Evolutionary conservation across 176 grass and related monocot genomes (phyloP), one percentile per base, ranked within the genome.

Genomic region (Aegilops umbellulata): DNA sequence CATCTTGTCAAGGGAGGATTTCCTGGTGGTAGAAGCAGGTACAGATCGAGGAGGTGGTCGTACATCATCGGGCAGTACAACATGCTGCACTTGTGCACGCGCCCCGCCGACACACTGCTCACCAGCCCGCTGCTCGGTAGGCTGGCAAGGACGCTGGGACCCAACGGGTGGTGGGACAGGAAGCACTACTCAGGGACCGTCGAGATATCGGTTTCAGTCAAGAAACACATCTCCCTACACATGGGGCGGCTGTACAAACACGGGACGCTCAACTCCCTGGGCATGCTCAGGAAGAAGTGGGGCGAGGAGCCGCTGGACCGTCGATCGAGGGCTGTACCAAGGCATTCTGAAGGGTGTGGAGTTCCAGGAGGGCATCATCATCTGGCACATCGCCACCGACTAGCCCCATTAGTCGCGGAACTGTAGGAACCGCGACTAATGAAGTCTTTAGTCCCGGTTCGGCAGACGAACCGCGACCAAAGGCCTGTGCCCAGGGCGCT

Each of bases 41-140:
- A 73, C 38, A 26, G 0, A 16, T 46, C 23, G 4, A 24, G 70
- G 12, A 74, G 70, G 39, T 74, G 70, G 70, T 46, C 70, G 8
- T 74, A 47, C 70, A 74, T 13, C 70, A 74, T 74, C 13, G 70
- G 70, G 39, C 70, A 74, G 70, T 74, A 74, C 70, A 74, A 74
- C 23, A 14, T 74, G 70, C 12, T 74, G 13, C 70, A 74, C 70
- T 46, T 74, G n/a, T 74, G 70, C 70, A 74, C 70, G 15, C 70
- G 70, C 70, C 70, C 70, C 13, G 39, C 38, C 3, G 12, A 15
- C 13, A 74, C 39, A 0, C n/a, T n/a, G 0, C 25, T 74, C 70
- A 74, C 39, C 70, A 74, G 39, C 70, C 70, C 70, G 15, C 70
- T 74, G 1, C 39, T 74, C 2, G 70, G 70, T 1, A 44, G 70